Percentiles rank a stretch among this genome's conserved stretches.
Evolutionary conservation across 805 yeast genomes (phyloP).

Genomic region (Aciculoconidium aculeatum): DNA sequence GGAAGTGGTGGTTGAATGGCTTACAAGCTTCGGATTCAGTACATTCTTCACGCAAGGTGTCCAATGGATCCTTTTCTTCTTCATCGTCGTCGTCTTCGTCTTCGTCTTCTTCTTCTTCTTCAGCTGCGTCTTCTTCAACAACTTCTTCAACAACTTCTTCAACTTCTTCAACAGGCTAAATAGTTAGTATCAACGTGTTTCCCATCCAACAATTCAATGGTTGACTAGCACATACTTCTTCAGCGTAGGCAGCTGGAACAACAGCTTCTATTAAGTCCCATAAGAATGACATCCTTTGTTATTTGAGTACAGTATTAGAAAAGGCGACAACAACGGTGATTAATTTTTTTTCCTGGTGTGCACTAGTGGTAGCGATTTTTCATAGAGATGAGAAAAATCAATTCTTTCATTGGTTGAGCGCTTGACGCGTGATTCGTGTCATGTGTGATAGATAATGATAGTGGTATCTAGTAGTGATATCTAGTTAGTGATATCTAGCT

Average conservation of each 20-base stretch:
- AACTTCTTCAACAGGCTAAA: slow-evolving; percentile 23
- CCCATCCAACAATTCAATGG: not conserved
- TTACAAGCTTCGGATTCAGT: slow-evolving; percentile 60
- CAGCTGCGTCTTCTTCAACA: slow-evolving; percentile 41
- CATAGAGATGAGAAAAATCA: slow-evolving; percentile 5
- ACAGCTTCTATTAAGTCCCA: slow-evolving; percentile 76
- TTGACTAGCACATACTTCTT: slow-evolving; percentile 41
- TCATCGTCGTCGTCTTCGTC: slow-evolving; percentile 66
- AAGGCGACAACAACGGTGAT: slow-evolving; percentile 5
- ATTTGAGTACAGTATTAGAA: no score
- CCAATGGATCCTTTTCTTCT: slow-evolving; percentile 48
- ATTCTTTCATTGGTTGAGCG: slow-evolving; percentile 5
- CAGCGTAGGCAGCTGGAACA: slow-evolving; percentile 83
- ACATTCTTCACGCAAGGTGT: slow-evolving; percentile 50
- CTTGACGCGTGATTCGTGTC: no score
- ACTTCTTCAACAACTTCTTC: slow-evolving; percentile 27
- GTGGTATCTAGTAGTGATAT: no score
- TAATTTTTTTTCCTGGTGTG: slow-evolving; percentile 8
- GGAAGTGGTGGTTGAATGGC: slow-evolving; percentile 78
- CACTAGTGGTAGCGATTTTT: slow-evolving; percentile 3
- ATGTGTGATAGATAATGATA: no score
- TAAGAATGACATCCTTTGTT: slow-evolving; percentile 41
- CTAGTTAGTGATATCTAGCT: no score
- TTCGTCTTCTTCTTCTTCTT: slow-evolving; percentile 52
- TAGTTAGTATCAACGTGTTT: slow-evolving; percentile 10